phyloP scores from a whole-genome alignment of 2,329 filamentous ascomycete genomes.

The Trichophyton mentagrophytes region DNA sequence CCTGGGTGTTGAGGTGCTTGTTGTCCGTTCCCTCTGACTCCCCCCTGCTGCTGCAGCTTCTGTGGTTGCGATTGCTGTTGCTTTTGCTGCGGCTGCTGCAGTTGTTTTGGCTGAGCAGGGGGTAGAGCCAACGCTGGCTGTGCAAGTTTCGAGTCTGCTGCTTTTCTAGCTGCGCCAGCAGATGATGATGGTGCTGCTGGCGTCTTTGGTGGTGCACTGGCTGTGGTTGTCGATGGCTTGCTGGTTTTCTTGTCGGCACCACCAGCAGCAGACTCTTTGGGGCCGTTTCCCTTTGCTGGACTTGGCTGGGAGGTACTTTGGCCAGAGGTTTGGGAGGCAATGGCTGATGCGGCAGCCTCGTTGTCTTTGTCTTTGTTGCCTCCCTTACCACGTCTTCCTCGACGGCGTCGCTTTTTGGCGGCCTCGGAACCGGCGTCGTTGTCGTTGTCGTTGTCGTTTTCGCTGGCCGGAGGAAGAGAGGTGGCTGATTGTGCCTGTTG shows the following conservation, averaged over 20 bases:
- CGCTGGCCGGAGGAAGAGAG: neutral
- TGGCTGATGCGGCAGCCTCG: neutral
- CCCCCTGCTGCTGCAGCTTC: conserved; percentile 1
- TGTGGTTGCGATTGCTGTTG: no score
- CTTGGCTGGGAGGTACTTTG: conserved; percentile 3
- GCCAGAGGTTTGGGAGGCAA: neutral
- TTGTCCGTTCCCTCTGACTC: conserved; percentile 4
- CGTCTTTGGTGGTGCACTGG: conserved; percentile 2
- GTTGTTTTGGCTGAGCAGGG: conserved; percentile 3
- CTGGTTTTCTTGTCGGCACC: neutral
- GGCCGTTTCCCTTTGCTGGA: neutral
- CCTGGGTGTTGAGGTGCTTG: neutral
- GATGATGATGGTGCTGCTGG: neutral
- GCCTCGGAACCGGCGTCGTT: neutral
- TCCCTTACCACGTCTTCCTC: neutral
- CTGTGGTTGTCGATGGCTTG: neutral
- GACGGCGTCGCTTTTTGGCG: neutral
- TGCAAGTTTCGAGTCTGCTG: conserved; percentile 5
- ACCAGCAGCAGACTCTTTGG: conserved; percentile 1
- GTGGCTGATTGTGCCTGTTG: neutral
- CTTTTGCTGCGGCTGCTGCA: no score
- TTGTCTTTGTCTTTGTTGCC: neutral
- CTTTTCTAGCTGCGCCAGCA: conserved; percentile 1
- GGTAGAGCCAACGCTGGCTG: conserved; percentile 1
- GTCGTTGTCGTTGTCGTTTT: neutral